Evolutionary conservation across 768 basidiomycete species (phyloP).

Genomic region (Lentinula boryana): DNA sequence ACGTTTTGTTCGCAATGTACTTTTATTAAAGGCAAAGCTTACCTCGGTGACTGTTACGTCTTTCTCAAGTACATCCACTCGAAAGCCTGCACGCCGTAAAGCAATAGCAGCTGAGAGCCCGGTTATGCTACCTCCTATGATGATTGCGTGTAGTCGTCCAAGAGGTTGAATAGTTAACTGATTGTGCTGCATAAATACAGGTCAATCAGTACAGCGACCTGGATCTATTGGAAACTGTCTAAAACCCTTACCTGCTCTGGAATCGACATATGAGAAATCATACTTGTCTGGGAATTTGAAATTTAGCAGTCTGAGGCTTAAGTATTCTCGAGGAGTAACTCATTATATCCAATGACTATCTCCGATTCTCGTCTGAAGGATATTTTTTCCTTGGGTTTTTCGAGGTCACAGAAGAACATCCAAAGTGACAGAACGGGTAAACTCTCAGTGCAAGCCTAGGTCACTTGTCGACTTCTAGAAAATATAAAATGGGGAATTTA

Average conservation of each 20-base stretch:
- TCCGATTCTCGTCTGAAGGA: too few relatives aligned
- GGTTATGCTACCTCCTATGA: conserved; percentile 40
- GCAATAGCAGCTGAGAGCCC: conserved; percentile 52
- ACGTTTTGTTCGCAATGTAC: not conserved
- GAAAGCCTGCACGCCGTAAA: conserved; percentile 48
- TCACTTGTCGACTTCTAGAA: too few relatives aligned
- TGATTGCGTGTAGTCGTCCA: conserved; percentile 18
- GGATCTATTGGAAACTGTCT: too few relatives aligned
- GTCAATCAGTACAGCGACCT: too few relatives aligned
- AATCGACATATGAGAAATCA: not conserved
- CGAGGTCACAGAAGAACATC: too few relatives aligned
- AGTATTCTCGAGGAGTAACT: too few relatives aligned
- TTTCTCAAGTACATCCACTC: conserved; percentile 45
- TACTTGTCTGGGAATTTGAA: not conserved
- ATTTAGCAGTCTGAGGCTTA: too few relatives aligned
- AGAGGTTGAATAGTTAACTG: not conserved
- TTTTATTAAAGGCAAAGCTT: not conserved
- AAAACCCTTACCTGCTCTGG: not conserved
- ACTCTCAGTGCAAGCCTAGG: too few relatives aligned
- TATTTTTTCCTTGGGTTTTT: too few relatives aligned
- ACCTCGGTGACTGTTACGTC: conserved; percentile 9
- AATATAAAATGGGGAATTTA: too few relatives aligned
- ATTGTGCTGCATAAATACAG: not conserved
- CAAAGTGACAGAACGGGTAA: too few relatives aligned
- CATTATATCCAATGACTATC: too few relatives aligned